Conservation (phyloP, 2,329 filamentous ascomycete species). For the Pseudogymnoascus sp. region DNA sequence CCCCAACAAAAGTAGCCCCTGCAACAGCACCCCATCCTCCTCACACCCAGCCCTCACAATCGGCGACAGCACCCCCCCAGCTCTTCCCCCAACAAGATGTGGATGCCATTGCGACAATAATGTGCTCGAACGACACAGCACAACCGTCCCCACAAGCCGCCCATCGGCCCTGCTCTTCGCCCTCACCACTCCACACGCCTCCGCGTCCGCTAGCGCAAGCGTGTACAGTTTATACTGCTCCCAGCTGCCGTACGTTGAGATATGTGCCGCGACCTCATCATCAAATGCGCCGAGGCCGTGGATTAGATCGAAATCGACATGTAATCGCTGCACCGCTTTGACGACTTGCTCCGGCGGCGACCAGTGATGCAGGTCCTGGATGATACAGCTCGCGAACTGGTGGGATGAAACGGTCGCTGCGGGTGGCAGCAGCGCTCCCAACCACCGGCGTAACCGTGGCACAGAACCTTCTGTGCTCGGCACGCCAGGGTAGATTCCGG, state of each 20-base stretch:
- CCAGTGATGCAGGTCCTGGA: conserved; percentile 52
- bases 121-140: conserved; percentile 53
- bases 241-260: conserved; percentile 53
- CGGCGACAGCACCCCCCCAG: conserved; percentile 57
- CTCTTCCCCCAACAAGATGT: conserved; percentile 35
- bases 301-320: conserved; percentile 53
- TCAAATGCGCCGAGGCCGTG: conserved; percentile 40
- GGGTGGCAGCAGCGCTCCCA: conserved; percentile 31
- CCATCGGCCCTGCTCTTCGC: conserved; percentile 55
- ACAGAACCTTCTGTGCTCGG: conserved; percentile 48
- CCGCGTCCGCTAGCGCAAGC: conserved; percentile 50
- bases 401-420: conserved; percentile 59
- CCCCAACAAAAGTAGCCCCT: conserved; percentile 55
- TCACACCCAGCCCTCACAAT: conserved; percentile 55
- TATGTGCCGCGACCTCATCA: conserved; percentile 52
- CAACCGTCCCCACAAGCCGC: conserved; percentile 52
- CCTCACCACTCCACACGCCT: conserved; percentile 55
- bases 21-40: conserved; percentile 54
- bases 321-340: conserved; percentile 41
- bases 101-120: conserved; percentile 41
- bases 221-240: conserved; percentile 59
- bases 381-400: conserved; percentile 54
- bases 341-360: conserved; percentile 52
- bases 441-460: conserved; percentile 56
- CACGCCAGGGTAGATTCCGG: conserved; percentile 79